Percentiles rank a stretch among this genome's conserved stretches.
phyloP scores from a whole-genome alignment of 306 rosid species.

The Elaeagnus macrophylla region DNA sequence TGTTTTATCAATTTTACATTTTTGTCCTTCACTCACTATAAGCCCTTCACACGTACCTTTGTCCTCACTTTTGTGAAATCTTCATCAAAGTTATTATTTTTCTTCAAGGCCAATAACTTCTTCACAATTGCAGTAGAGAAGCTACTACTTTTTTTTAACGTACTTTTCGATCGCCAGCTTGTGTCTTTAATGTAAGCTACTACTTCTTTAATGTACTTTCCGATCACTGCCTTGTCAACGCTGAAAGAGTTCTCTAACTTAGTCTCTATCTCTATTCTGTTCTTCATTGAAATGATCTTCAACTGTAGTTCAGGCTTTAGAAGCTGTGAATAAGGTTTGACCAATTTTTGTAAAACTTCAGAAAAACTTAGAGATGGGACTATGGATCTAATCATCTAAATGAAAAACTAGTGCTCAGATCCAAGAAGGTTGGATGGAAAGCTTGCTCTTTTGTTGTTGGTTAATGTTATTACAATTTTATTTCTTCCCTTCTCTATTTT shows the following conservation, averaged over 20 bases:
- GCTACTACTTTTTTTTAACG: conserved; percentile 42
- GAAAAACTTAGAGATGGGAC: no score
- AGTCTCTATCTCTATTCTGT: conserved; percentile 7
- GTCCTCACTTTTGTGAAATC: not conserved
- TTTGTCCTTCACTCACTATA: no score
- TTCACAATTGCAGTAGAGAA: conserved; percentile 49
- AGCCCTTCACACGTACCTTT: no score
- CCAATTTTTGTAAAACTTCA: not conserved
- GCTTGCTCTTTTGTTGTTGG: no score
- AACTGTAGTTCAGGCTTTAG: conserved; percentile 67
- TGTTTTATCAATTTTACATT: no score
- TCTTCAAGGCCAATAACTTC: conserved; percentile 45
- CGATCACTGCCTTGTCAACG: conserved; percentile 48
- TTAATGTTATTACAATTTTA: no score
- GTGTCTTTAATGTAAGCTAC: no score
- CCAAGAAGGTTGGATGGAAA: no score
- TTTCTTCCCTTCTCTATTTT: no score
- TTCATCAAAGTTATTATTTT: conserved; percentile 10
- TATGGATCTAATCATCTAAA: no score
- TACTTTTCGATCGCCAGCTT: no score
- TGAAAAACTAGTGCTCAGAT: no score
- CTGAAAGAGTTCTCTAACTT: conserved; percentile 2
- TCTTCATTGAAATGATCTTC: conserved; percentile 4
- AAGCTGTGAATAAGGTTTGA: conserved; percentile 53
- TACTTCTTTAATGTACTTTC: conserved; percentile 53